Conservation (phyloP, 129 eudicot genomes). For the Flaveria ramosissima region DNA sequence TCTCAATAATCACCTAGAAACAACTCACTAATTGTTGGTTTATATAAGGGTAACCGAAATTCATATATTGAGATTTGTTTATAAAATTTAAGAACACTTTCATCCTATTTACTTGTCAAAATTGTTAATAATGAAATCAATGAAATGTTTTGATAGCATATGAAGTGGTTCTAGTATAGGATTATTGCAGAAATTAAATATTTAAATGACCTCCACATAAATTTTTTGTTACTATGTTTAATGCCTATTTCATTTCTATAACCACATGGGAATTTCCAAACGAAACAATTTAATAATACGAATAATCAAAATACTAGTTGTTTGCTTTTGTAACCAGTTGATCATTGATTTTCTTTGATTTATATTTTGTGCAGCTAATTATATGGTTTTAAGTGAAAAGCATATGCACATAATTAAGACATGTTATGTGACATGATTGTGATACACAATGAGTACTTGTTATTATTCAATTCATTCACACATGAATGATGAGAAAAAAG, state of each 20-base stretch:
- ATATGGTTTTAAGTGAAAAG: conserved; percentile 17
- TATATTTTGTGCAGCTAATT: background rate
- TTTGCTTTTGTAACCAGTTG: background rate
- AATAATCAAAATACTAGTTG: background rate
- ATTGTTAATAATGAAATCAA: too few species aligned
- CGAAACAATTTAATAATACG: too few species aligned
- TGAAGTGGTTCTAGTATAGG: too few species aligned
- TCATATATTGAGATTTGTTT: background rate
- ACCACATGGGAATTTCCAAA: too few species aligned
- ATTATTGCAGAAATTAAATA: too few species aligned
- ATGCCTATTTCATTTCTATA: background rate
- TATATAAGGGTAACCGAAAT: background rate
- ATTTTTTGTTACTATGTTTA: too few species aligned
- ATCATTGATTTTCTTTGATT: background rate
- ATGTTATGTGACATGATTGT: conserved; percentile 36
- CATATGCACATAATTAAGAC: conserved; percentile 29
- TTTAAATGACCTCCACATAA: background rate
- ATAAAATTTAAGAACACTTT: background rate
- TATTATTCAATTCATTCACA: conserved; percentile 30
- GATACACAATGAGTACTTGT: conserved; percentile 36
- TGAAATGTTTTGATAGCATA: background rate
- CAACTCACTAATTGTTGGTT: background rate
- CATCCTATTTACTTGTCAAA: background rate
- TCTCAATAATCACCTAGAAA: conserved; percentile 24
- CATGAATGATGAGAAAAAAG: too few species aligned